Evolutionary conservation across 192 early-diverging fungal species (phyloP).

Genomic region (Jimgerdemannia flammicorona): DNA sequence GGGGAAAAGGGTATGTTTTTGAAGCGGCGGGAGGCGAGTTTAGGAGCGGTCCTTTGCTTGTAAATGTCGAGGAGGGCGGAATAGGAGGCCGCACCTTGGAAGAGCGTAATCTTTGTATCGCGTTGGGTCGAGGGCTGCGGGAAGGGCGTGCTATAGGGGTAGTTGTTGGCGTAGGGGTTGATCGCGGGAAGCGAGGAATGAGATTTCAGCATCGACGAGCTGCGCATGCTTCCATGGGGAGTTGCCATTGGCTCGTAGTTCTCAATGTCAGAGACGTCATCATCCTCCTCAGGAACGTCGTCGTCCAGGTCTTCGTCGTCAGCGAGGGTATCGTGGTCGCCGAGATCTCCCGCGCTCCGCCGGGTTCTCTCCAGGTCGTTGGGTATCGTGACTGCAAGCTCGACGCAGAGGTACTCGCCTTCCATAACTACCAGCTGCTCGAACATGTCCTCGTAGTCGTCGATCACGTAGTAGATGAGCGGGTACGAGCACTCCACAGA

Average conservation of each 20-base stretch:
- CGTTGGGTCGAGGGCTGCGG: constrained; percentile 12
- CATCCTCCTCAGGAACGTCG: constrained; percentile 4
- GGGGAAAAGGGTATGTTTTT: constrained; percentile 60
- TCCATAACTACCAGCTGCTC: constrained; percentile 83
- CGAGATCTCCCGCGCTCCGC: constrained; percentile 21
- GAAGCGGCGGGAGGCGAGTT: constrained; percentile 54
- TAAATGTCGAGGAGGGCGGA: constrained; percentile 81
- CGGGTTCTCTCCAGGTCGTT: constrained; percentile 31
- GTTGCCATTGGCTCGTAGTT: background rate
- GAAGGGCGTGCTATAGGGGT: constrained; percentile 19
- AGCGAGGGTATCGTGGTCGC: constrained; percentile 8
- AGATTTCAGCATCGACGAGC: constrained; percentile 22
- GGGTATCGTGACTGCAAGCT: constrained; percentile 79
- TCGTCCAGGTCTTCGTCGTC: constrained; percentile 14
- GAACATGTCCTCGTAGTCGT: constrained; percentile 89
- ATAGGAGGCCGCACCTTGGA: constrained; percentile 91
- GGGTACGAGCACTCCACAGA: constrained; percentile 91
- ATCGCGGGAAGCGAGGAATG: constrained; percentile 31
- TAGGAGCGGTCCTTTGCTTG: constrained; percentile 65
- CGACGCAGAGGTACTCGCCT: constrained; percentile 88
- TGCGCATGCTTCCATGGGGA: constrained; percentile 3
- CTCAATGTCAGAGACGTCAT: constrained; percentile 1
- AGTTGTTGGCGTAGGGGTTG: constrained; percentile 27
- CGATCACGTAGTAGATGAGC: constrained; percentile 87
- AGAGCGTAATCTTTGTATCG: constrained; percentile 70